Base-by-base conservation (phyloP, 164 flowering plant genomes). In the Nelumbo lutea region DNA sequence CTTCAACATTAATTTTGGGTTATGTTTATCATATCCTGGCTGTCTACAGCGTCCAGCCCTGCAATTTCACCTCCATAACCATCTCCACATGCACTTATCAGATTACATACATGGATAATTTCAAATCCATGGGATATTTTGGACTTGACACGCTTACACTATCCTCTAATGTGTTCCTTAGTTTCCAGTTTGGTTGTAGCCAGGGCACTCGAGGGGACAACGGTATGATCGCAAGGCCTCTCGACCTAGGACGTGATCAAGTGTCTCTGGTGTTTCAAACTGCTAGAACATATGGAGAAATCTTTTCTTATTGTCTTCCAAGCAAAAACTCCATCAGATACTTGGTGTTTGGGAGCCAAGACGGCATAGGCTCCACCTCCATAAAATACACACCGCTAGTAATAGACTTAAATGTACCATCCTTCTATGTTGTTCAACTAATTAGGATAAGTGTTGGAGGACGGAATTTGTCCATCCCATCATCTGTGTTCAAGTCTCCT, bases 241-340 rank as follows among this genome's bases (percentile, higher is more conserved):
- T 67, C 8, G 69, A 51, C 51, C n/a, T 67, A 1, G 62, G 69
- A 57, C 4, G 41, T 27, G 62, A 43, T 9, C 1, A 15, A 6
- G 40, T 66, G 15, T 66, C 69, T 39, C 14, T 66, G 6, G 3
- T 66, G n/a, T 53, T 50, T 10, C 69, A 66, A 14, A 55, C 69
- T 4, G 44, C 59, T 41, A 4, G 1, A 46, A 38, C 27, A 9
- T 53, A 10, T 42, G 69, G 10, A 1, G 8, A 42, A 45, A 45
- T 64, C 43, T 76, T 71, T 61, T 76, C 75, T 42, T 71, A 71
- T 62, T 76, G 78, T 61, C 75, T 76, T 11, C 75, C 78, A 8
- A 38, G 73, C n/a, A 9, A 51, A 1, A 46, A 59, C 41, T 59
- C 78, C 3, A 5, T 46, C 50, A 72, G 72, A 2, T 68, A 57